Evolutionary conservation across 2,329 filamentous ascomycete species (phyloP).

Genomic region (Talaromyces piceae): DNA sequence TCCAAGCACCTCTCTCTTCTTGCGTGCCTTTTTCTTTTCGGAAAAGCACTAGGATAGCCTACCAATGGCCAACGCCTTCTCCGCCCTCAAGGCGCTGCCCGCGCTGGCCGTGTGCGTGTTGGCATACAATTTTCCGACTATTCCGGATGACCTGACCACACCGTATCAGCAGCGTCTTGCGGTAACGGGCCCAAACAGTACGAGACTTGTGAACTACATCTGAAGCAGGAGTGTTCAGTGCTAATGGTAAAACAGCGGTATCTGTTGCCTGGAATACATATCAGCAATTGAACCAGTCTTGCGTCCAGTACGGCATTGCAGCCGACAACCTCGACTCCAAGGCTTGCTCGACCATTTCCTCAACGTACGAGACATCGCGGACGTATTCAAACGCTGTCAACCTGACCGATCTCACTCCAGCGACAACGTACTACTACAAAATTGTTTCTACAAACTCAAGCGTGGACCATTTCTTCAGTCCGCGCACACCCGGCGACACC

Average conservation of each 20-base stretch:
- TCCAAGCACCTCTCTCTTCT: no score
- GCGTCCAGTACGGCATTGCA: conserved; percentile 47
- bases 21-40: neutral
- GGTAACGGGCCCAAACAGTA: conserved; percentile 44
- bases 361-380: conserved; percentile 48
- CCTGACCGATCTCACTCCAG: conserved; percentile 41
- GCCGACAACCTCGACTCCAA: conserved; percentile 29
- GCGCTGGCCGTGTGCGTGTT: conserved; percentile 20
- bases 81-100: conserved; percentile 18
- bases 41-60: neutral
- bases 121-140: conserved; percentile 36
- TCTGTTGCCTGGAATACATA: conserved; percentile 49
- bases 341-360: conserved; percentile 41
- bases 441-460: conserved; percentile 51
- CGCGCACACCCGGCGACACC: conserved; percentile 47
- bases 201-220: conserved; percentile 12
- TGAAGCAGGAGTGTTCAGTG: conserved; percentile 33
- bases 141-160: conserved; percentile 45
- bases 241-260: conserved; percentile 32
- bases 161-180: conserved; percentile 49
- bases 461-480: conserved; percentile 48
- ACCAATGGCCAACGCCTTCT: neutral
- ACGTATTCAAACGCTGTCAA: conserved; percentile 47
- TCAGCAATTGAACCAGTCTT: conserved; percentile 36
- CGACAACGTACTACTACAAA: conserved; percentile 55